Base-by-base conservation (phyloP, 768 basidiomycete species). In the Suillus hirtellus region DNA sequence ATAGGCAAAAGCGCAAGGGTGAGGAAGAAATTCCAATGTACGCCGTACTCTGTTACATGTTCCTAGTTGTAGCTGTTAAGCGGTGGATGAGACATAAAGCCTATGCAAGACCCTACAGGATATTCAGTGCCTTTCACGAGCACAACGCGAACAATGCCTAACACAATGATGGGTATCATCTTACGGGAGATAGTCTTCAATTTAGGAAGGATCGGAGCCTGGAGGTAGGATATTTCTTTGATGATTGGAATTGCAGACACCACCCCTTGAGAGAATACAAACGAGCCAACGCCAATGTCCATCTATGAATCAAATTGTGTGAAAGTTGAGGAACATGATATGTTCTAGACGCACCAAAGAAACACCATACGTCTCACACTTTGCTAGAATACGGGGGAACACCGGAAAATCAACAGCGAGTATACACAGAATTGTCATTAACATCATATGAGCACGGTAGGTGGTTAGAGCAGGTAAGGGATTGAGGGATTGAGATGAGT, bases 1-100 rank as follows among this genome's bases (percentile, higher is more conserved):
- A 93, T 71, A 0, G 95, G 95, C 6, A 98, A 72, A 0, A 93
- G 67, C 0, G 90, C 94, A 24, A 99, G 81, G 0, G 97, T 98
- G 68, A 99, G 84, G 82, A 99, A 99, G 77, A 99, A 98, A 73
- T 99, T 99, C 97, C 97, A 99, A 69, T 99, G 96, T 0, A 87
- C 86, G 0, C 97, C 97, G 67, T 99, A 99, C 77, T 99, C 97
- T 0, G 95, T 89, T 61, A 91, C 89, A 64, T 99, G 97, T 79
- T 99, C 97, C 96, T 89, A 19, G 24, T 58, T n/a, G 27, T 19
- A 58, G 40, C 2, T 80, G 38, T 27, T 27, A 44, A 42, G 14
- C 49, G 21, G 34, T 65, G 24, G 60, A 60, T 60, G 53, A 19
- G 10, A 17, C 21, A 37, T 56, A 34, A 3, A 49, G 44, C 15